Evolutionary conservation across 1,139 yeast genomes (phyloP).

Genomic region (Scheffersomyces cryptocercus): DNA sequence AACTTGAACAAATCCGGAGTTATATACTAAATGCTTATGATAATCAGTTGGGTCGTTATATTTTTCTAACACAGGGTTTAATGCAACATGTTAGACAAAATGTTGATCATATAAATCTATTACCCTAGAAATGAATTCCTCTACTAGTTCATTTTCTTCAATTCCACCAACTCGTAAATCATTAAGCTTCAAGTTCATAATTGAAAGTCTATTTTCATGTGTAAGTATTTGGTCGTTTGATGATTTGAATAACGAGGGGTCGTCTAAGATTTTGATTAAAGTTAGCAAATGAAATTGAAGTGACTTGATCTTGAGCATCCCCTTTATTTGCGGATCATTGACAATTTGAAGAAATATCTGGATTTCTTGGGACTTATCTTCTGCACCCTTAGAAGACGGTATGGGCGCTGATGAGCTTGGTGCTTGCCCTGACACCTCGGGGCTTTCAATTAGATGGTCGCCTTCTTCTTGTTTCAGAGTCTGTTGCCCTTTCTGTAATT

Average conservation of each 20-base stretch:
- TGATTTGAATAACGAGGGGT: conserved; percentile 42
- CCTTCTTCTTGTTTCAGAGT: neutral
- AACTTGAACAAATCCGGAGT: too few species aligned
- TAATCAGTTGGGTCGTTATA: too few species aligned
- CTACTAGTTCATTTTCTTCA: conserved; percentile 65
- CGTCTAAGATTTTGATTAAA: conserved; percentile 45
- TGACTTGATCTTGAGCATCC: conserved; percentile 47
- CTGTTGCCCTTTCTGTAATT: neutral
- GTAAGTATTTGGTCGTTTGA: conserved; percentile 45
- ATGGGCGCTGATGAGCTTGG: neutral
- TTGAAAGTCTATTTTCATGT: conserved; percentile 48
- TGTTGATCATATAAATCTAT: conserved; percentile 5
- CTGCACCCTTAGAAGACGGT: neutral
- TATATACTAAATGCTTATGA: too few species aligned
- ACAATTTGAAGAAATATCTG: conserved; percentile 16
- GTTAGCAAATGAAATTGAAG: conserved; percentile 55
- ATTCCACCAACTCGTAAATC: conserved; percentile 63
- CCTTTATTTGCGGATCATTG: conserved; percentile 39
- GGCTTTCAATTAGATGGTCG: neutral
- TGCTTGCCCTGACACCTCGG: neutral
- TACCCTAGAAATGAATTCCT: conserved; percentile 49
- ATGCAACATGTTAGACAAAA: too few species aligned
- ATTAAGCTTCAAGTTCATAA: conserved; percentile 60
- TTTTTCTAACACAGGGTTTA: too few species aligned
- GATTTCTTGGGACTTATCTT: neutral